Evolutionary conservation across 306 rosid species (phyloP).

Genomic region (Carpinus fangiana): DNA sequence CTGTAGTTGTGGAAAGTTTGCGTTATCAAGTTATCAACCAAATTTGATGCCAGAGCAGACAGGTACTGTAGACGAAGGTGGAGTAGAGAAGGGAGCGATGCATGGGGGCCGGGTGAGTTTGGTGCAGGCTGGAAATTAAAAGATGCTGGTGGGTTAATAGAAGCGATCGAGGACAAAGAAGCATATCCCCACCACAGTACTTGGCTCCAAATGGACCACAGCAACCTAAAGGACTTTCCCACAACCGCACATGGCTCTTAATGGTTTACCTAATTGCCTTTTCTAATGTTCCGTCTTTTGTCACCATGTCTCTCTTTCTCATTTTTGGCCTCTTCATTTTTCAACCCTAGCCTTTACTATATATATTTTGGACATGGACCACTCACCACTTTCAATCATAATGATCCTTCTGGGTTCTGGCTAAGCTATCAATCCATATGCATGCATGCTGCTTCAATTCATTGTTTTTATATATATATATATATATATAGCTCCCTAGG

Average conservation of each 20-base stretch:
- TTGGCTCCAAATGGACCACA: conserved; percentile 33
- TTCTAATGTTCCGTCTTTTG: conserved; percentile 19
- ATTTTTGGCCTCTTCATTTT: not conserved
- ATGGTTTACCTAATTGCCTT: not conserved
- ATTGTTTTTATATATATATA: no score
- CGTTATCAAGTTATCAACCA: no score
- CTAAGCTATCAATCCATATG: no score
- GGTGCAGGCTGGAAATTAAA: not conserved
- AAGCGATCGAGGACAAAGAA: not conserved
- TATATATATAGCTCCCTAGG: not conserved
- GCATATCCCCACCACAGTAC: conserved; percentile 14
- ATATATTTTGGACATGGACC: conserved; percentile 27
- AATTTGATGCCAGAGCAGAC: not conserved
- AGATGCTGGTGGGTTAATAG: not conserved
- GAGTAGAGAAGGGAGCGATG: not conserved
- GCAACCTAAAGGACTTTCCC: not conserved
- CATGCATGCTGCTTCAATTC: no score
- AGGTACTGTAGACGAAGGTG: not conserved
- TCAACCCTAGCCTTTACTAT: not conserved
- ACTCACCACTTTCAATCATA: not conserved
- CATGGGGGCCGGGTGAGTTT: not conserved
- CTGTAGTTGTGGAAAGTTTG: no score
- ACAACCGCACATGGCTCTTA: conserved; percentile 5
- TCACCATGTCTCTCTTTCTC: conserved; percentile 2
- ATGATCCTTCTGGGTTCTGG: not conserved